Evolutionary conservation across 805 yeast species (phyloP).

Genomic region (Candida ipomoeae): DNA sequence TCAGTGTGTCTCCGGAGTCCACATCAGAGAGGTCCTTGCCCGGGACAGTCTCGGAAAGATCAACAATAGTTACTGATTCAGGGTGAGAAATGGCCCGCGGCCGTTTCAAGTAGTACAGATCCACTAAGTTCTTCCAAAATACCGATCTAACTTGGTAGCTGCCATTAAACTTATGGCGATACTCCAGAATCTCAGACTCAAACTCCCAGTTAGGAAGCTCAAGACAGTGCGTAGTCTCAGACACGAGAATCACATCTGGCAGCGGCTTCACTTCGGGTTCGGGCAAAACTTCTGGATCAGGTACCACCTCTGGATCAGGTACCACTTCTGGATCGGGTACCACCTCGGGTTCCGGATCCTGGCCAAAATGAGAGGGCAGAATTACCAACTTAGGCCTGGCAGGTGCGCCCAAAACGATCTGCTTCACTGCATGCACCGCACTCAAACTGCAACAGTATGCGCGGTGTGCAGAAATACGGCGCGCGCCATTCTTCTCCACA

Average conservation of each 20-base stretch:
- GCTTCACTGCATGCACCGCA: neutral
- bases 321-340: neutral
- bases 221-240: neutral
- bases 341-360: neutral
- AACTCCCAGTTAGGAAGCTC: neutral
- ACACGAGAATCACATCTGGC: too few relatives aligned
- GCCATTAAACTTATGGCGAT: neutral
- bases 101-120: neutral
- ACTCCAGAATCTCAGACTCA: neutral
- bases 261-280: too few relatives aligned
- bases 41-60: neutral
- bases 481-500: neutral
- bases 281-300: neutral
- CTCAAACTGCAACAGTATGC: conserved; percentile 5
- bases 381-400: neutral
- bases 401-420: neutral
- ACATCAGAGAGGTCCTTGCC: neutral
- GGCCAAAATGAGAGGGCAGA: neutral
- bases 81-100: neutral
- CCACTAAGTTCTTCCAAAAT: neutral
- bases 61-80: neutral
- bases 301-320: neutral
- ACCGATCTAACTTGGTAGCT: neutral
- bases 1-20: neutral
- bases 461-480: conserved; percentile 6